Base-by-base conservation (phyloP, 2,329 filamentous ascomycete species). In the Hymenoscyphus albidus region DNA sequence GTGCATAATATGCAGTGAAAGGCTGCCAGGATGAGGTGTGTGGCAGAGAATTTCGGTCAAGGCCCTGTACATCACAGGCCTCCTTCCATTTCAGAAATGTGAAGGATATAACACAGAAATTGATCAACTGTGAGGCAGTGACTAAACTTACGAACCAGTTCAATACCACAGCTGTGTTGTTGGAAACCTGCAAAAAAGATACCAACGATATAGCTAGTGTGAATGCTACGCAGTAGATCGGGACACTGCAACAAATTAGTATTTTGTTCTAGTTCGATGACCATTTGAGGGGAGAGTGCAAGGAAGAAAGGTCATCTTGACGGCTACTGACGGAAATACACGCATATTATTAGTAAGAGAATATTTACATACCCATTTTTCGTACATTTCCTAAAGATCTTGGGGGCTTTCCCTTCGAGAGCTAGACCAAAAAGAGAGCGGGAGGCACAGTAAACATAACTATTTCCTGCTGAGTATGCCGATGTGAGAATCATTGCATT, bases 131-230 rank as follows among this genome's bases (percentile, higher is more conserved):
- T 1, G 79, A 81, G 1, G 82, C 79, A 63, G 81, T 85, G 16
- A 81, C 82, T 54, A 88, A 76, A 73, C 82, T 86, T 65, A 86
- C 80, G 67, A 88, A 83, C 86, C 86, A 89, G 31, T 79, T 80
- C 68, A 89, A 76, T 2, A 89, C 87, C 39, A 83, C 80, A 0
- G 84, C 80, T 0, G 85, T 80, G 63, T 78, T 76, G 70, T 82
- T 82, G 12, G 81, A 84, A 35, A 88, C 80, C 70, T 88, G 84
- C 65, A 89, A 74, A 76, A 88, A 89, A 13, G 82, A 81, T 35
- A 89, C 76, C 14, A 89, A 77, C 1, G 84, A 80, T 70, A 89
- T 84, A 3, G 81, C 72, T 62, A 88, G 80, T 0, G 83, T 82
- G 39, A 85, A 74, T 1, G 72, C 67, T 32, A 89, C 85, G 69